Evolutionary conservation across 345 rosid genomes (phyloP), one percentile per base, ranked within the genome.

Genomic region (Eucalyptus rudis): DNA sequence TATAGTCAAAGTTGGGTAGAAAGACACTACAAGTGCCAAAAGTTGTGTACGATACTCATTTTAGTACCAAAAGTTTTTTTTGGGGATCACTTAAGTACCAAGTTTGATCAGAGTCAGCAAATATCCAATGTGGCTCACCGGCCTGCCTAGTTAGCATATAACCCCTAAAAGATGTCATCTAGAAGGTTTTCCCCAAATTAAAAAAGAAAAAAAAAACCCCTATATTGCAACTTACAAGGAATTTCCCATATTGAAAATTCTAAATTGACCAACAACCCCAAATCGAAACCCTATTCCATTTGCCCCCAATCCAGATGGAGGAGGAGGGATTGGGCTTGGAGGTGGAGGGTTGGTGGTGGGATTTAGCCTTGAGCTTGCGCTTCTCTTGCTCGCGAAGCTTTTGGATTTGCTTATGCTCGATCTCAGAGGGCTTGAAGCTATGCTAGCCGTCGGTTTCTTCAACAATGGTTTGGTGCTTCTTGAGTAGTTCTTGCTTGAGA

Each of bases 61-160:
- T 56, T 56, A 56, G 12, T 56, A 6, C 12, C 0, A 9, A 24
- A 56, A 22, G 29, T 24, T 56, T 1, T 1, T 56, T 56, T 56
- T 9, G 2, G 59, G 5, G 29, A 56, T 56, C 27, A 24, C 62
- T 56, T 24, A 56, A 56, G 29, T 56, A 24, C 62, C 27, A 56
- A 56, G 62, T 56, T 1, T 0, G 0, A 56, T 56, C 1, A 56
- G 1, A 56, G 29, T 56, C 0, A 0, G 12, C 27, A 56, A 56
- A 24, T 9, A 56, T 24, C 62, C 1, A 2, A 56, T 0, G 3
- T 56, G 62, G 62, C 56, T 52, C 56, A 52, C 24, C 10, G 10
- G 24, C 24, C 4, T 24, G 1, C 29, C 29, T 24, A 24, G 27
- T 56, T 24, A 9, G 62, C 29, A 8, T 9, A 8, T 56, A 24